Evolutionary conservation across 345 rosid genomes (phyloP), one percentile per base, ranked within the genome.

Genomic region (Limnanthes douglasii): DNA sequence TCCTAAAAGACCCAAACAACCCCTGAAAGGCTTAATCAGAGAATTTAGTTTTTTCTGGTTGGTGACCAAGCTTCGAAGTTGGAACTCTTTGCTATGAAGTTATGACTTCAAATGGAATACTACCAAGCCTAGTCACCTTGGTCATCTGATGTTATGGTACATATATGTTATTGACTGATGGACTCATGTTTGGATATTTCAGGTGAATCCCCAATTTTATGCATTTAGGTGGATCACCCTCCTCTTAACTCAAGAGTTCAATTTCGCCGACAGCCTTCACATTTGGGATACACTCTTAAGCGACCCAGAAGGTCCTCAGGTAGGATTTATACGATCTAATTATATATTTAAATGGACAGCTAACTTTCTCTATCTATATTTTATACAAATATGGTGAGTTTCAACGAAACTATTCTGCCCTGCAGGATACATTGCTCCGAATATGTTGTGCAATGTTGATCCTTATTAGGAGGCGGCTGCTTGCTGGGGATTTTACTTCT

Each of bases 171-270:
- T 9, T 27, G 5, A n/a, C n/a, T n/a, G n/a, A n/a, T n/a, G n/a
- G n/a, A n/a, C n/a, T n/a, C n/a, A n/a, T n/a, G 11, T 28, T 28
- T 28, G 32, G 12, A 28, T 10, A 13, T 49, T 62, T 53, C 95
- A 88, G 97, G 84, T 88, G 41, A 88, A 88, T 54, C 95, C 95
- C 30, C 95, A 83, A 21, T 88, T 88, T 43, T 88, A 88, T 35
- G 95, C 95, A n/a, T 88, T 88, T 56, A 68, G 97, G 64, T 88
- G 97, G 97, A 88, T 88, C 56, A 88, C 97, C 39, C 86, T 88
- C 41, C 86, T 88, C 18, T 65, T 88, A 66, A 88, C 97, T 2
- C 97, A 84, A 52, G 97, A 88, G 46, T 88, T 83, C 70, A 68
- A 78, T 61, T 86, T 86, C 30, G 77, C 79, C 0, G 97, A 78